Evolutionary conservation across 2,329 filamentous ascomycete genomes (phyloP).

Genomic region (Elsinoe ampelina): DNA sequence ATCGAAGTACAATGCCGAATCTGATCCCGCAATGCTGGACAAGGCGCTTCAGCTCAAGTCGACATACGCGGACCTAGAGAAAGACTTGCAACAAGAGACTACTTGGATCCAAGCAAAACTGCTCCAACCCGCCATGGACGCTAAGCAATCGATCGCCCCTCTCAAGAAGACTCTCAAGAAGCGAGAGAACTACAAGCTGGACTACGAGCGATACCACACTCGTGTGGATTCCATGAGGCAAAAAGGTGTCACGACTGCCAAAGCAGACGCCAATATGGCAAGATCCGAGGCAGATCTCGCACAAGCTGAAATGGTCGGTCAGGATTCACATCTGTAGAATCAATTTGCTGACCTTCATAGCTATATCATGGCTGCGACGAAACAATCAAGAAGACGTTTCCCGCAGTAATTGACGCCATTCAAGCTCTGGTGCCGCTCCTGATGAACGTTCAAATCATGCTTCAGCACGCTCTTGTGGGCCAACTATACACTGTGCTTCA

Average conservation of each 20-base stretch:
- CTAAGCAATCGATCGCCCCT: conserved; percentile 58
- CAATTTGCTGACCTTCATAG: conserved; percentile 16
- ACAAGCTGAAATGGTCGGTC: conserved; percentile 52
- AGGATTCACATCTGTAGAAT: not conserved
- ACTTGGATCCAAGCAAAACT: conserved; percentile 60
- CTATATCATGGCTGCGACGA: conserved; percentile 69
- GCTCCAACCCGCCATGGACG: conserved; percentile 59
- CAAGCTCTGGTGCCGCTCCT: conserved; percentile 68
- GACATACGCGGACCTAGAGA: conserved; percentile 60
- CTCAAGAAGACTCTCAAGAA: conserved; percentile 78
- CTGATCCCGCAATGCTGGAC: conserved; percentile 48
- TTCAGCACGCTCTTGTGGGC: conserved; percentile 68
- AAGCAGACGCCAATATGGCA: conserved; percentile 60
- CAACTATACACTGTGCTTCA: conserved; percentile 70
- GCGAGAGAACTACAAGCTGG: conserved; percentile 59
- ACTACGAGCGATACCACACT: conserved; percentile 69
- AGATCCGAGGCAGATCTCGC: conserved; percentile 65
- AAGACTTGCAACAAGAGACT: conserved; percentile 63
- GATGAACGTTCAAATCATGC: conserved; percentile 59
- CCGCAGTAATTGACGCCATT: conserved; percentile 59
- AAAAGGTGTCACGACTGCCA: conserved; percentile 60
- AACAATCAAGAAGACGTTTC: conserved; percentile 61
- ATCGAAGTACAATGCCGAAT: conserved; percentile 44
- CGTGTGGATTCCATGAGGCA: conserved; percentile 59
- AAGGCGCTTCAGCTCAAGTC: conserved; percentile 57